Percentiles rank a stretch among this genome's conserved stretches.
Conservation (phyloP, 2,329 filamentous ascomycete genomes). For the Mariannaea sp. region DNA sequence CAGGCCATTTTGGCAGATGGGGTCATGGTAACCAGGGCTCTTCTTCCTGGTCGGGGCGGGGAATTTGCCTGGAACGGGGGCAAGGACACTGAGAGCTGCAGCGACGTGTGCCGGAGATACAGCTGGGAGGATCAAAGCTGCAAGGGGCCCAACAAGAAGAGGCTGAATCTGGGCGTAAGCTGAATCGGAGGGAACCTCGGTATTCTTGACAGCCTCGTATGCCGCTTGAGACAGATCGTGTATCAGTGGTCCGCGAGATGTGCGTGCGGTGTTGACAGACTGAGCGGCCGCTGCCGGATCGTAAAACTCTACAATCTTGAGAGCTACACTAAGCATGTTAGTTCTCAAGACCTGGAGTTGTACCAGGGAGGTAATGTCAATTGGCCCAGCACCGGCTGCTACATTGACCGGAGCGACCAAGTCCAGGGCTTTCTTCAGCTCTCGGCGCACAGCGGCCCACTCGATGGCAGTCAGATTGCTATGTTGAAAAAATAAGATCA, state of each 20-base stretch:
- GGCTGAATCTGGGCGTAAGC: slow-evolving; percentile 68
- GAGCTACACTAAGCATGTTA: slow-evolving; percentile 83
- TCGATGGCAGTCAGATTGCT: slow-evolving; percentile 73
- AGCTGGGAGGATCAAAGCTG: slow-evolving; percentile 76
- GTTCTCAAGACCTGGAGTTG: slow-evolving; percentile 86
- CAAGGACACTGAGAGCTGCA: slow-evolving; percentile 76
- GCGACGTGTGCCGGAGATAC: slow-evolving; percentile 86
- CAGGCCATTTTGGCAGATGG: slow-evolving; percentile 76
- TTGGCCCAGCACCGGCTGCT: slow-evolving; percentile 37
- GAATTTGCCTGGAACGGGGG: slow-evolving; percentile 73
- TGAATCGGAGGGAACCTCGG: slow-evolving; percentile 45
- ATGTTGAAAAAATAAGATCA: slow-evolving; percentile 82
- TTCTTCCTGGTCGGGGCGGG: slow-evolving; percentile 76
- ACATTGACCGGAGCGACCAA: slow-evolving; percentile 45
- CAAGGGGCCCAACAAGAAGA: slow-evolving; percentile 80
- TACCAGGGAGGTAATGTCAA: slow-evolving; percentile 63
- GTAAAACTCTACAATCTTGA: slow-evolving; percentile 86
- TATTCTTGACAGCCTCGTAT: slow-evolving; percentile 52
- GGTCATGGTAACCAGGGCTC: slow-evolving; percentile 82
- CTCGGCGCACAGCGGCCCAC: slow-evolving; percentile 51
- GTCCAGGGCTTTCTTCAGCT: slow-evolving; percentile 50
- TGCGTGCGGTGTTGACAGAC: slow-evolving; percentile 39
- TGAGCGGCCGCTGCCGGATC: slow-evolving; percentile 52
- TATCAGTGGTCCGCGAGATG: slow-evolving; percentile 42
- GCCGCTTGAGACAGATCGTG: slow-evolving; percentile 61